Percentiles rank a stretch among this genome's conserved stretches.
Evolutionary conservation across 2,329 filamentous ascomycete species (phyloP).

Genomic region (Ambrosiella cleistominuta): DNA sequence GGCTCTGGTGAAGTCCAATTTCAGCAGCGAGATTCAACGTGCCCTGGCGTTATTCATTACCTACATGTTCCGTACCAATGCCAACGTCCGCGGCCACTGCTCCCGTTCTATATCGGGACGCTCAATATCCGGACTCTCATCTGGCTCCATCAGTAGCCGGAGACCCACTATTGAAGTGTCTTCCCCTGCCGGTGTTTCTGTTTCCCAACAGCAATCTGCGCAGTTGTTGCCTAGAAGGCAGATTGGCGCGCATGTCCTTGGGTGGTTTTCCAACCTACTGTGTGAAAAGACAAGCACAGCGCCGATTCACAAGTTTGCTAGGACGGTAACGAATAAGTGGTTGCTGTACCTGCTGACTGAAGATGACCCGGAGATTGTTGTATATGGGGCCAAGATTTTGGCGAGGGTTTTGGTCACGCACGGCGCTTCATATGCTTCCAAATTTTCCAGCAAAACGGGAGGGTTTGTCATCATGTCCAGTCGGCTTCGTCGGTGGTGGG

Average conservation of each 20-base stretch:
- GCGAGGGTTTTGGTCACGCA: conserved; percentile 70
- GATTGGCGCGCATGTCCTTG: conserved; percentile 56
- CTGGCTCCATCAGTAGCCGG: conserved; percentile 18
- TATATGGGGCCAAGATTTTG: conserved; percentile 66
- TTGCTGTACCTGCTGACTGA: conserved; percentile 80
- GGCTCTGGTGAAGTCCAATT: conserved; percentile 60
- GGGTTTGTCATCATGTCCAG: conserved; percentile 77
- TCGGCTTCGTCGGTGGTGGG: conserved; percentile 76
- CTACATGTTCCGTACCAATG: conserved; percentile 57
- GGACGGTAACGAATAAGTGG: conserved; percentile 95
- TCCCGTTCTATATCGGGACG: conserved; percentile 5
- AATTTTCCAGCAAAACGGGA: conserved; percentile 68
- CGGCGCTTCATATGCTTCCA: conserved; percentile 62
- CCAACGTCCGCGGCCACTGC: not conserved
- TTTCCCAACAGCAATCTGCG: not conserved
- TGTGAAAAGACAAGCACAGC: conserved; percentile 52
- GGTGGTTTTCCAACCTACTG: conserved; percentile 60
- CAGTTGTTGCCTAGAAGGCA: conserved; percentile 22
- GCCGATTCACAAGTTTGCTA: conserved; percentile 73
- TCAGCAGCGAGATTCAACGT: conserved; percentile 69
- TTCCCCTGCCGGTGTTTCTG: conserved; percentile 1
- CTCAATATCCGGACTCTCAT: conserved; percentile 9
- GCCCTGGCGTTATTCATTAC: conserved; percentile 84
- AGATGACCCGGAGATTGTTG: conserved; percentile 64
- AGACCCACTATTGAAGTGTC: conserved; percentile 10